These are phyloP conservation scores for Umbelopsis ramanniana DNA, from an alignment of 192 early-diverging fungal species.

Conservation along the genomic window DNA sequence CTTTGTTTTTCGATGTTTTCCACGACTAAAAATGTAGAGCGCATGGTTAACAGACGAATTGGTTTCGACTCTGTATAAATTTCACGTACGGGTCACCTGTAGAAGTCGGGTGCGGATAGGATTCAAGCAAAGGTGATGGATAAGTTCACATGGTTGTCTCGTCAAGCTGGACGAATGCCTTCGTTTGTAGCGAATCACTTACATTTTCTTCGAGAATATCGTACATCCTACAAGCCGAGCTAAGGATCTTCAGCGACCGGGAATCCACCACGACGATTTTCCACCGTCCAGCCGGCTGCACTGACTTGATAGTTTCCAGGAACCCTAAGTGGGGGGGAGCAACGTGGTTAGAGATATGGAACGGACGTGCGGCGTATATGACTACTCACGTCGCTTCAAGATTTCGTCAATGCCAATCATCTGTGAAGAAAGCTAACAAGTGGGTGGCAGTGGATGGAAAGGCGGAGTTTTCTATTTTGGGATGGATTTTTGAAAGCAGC, in stretches of 20 bases:
- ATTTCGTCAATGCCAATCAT: slow-evolving; percentile 47
- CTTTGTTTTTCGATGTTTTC: slow-evolving; percentile 63
- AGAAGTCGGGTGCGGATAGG: neutral
- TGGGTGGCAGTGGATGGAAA: neutral
- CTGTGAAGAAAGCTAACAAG: neutral
- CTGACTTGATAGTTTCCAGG: slow-evolving; percentile 77
- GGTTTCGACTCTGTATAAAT: neutral
- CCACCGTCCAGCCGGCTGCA: slow-evolving; percentile 76
- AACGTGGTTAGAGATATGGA: neutral
- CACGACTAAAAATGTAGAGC: slow-evolving; percentile 48
- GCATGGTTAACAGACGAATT: no score
- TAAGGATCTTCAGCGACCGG: slow-evolving; percentile 73
- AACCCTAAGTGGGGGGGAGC: slow-evolving; percentile 43
- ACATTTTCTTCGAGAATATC: slow-evolving; percentile 78
- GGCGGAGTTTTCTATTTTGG: slow-evolving; percentile 18
- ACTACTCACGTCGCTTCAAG: slow-evolving; percentile 36
- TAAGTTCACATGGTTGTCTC: no score
- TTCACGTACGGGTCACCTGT: slow-evolving; percentile 27
- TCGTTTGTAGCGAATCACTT: neutral
- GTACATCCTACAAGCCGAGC: slow-evolving; percentile 76
- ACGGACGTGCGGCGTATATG: neutral
- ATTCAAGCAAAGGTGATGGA: no score
- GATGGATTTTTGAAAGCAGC: no score
- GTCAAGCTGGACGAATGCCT: neutral
- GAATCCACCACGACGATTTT: slow-evolving; percentile 85